Base-by-base conservation (phyloP, 2,329 filamentous ascomycete genomes). In the Neonectria punicea region DNA sequence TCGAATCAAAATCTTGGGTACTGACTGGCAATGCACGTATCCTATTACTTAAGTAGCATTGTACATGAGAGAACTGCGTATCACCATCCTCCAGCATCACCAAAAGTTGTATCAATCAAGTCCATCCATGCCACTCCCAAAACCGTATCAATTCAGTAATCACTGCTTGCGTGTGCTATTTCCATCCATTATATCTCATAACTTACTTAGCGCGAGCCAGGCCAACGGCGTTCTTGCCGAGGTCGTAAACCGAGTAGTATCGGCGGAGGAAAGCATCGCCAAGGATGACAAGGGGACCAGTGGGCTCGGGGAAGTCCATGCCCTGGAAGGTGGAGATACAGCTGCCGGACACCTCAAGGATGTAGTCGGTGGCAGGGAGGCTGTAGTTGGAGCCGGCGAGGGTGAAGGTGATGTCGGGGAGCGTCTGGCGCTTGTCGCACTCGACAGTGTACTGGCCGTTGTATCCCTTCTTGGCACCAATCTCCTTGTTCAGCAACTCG, bases 241-340 rank as follows among this genome's bases (percentile, higher is more conserved):
- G 87, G 82, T 99, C 93, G 80, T 99, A 99, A 78, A 99, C 92
- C 70, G 93, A 97, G 89, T 98, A 98, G 87, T 91, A 97, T 79
- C 87, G 92, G 82, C 93, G 90, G 78, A 92, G 85, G 87, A 92
- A 92, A 53, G 90, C 92, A 80, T 97, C 94, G 76, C 96, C 96
- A 28, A 99, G 90, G 70, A 99, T 99, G 67, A 93, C 94, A 70
- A 99, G 89, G 73, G 96, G 96, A 51, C 96, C 95, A 65, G 92
- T 91, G 43, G 94, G 94, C 77, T 90, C 92, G 62, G 94, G 92
- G 83, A 93, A 90, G 80, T 94, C 96, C 91, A 98, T 97, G 75
- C 94, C 94, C 90, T 97, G 97, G 85, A 99, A 97, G 73, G 93
- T 92, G 68, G 94, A 98, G 82, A 99, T 97, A 83, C 96, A 99